Percentiles rank a stretch among this genome's conserved stretches.
These are phyloP conservation scores for Diaporthe vaccinii DNA, from an alignment of 2,329 filamentous ascomycete genomes.

Conservation along the genomic window DNA sequence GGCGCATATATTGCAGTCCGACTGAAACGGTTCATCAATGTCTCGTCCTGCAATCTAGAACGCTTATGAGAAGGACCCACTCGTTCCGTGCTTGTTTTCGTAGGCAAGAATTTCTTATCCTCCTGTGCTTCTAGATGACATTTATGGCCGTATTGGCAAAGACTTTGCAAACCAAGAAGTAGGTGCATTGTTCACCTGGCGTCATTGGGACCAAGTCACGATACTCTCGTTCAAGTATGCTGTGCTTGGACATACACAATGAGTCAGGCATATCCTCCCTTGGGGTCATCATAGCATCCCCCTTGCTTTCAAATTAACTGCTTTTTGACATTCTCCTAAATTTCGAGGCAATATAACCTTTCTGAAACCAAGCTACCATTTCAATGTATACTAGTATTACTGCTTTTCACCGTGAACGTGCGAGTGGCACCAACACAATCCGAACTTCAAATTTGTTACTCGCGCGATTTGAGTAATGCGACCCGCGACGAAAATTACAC, in stretches of 20 bases:
- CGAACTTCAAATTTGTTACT: not conserved
- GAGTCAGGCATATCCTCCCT: not conserved
- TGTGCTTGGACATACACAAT: not conserved
- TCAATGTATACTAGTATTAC: too few species aligned
- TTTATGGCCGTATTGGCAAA: not conserved
- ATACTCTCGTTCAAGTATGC: not conserved
- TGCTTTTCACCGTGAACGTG: not conserved
- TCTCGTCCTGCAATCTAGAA: not conserved
- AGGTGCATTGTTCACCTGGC: not conserved
- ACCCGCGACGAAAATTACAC: not conserved
- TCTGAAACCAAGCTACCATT: not conserved
- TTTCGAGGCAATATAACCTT: too few species aligned
- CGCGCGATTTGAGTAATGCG: too few species aligned
- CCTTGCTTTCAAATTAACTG: too few species aligned
- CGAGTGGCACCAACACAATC: accelerated
- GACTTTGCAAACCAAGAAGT: too few species aligned
- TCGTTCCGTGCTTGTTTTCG: not conserved
- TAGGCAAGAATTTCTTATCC: too few species aligned
- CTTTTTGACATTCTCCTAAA: too few species aligned
- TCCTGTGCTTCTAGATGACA: not conserved
- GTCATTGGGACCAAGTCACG: not conserved
- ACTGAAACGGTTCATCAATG: too few species aligned
- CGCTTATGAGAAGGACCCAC: not conserved
- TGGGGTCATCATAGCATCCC: too few species aligned
- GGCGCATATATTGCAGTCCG: not conserved